phyloP scores from a whole-genome alignment of 176 grass and related monocot species.

The Ampelocalamus luodianensis region DNA sequence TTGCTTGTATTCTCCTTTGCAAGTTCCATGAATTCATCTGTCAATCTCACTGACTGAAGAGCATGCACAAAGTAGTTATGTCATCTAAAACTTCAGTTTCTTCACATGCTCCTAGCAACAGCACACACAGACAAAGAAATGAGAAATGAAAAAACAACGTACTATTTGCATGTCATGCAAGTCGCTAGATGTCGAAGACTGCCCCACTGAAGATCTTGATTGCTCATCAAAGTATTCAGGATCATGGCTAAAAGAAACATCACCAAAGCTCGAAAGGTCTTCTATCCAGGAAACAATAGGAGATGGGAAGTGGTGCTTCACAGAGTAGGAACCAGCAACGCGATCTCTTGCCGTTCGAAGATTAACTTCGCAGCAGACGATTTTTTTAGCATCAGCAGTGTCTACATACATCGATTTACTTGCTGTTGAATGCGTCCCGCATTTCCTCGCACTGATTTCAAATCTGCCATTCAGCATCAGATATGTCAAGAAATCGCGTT shows the following conservation, averaged over 20 bases:
- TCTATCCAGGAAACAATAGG: conserved; percentile 90
- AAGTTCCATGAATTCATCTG: conserved; percentile 95
- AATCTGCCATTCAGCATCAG: conserved; percentile 24
- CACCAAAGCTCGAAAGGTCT: conserved; percentile 58
- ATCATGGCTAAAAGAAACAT: conserved; percentile 53
- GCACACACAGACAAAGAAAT: neutral
- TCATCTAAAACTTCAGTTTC: conserved; percentile 18
- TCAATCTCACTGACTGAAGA: conserved; percentile 81
- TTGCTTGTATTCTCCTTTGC: conserved; percentile 90
- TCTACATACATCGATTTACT: conserved; percentile 33
- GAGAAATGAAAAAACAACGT: conserved; percentile 33
- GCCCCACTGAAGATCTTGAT: conserved; percentile 44
- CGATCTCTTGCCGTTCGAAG: neutral
- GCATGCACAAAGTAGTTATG: conserved; percentile 29
- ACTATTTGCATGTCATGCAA: conserved; percentile 88
- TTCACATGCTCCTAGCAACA: neutral
- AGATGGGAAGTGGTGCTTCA: conserved; percentile 76
- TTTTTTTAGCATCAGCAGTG: neutral
- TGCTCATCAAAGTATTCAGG: conserved; percentile 53
- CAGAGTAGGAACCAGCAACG: conserved; percentile 38
- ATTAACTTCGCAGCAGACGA: conserved; percentile 11
- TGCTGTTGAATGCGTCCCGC: neutral
- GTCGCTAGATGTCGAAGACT: conserved; percentile 64
- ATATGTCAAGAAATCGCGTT: neutral
- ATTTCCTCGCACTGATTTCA: conserved; percentile 25